Evolutionary conservation across 345 rosid species (phyloP), one percentile per base, ranked within the genome.

Genomic region (Pugionium cornutum): DNA sequence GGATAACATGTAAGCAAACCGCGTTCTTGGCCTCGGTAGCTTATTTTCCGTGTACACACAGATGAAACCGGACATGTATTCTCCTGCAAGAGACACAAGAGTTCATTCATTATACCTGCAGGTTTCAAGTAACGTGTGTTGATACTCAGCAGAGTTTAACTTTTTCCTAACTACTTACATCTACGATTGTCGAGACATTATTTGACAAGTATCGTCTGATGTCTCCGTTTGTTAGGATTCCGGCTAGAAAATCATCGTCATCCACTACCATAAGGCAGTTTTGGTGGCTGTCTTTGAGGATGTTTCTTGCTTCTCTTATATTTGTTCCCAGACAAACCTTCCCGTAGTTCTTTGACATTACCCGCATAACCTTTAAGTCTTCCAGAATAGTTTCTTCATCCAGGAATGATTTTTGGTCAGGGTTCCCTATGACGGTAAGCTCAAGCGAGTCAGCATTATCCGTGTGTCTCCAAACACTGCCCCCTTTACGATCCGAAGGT

Each of bases 1-100:
- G 96, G 87, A 73, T 88, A 90, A 76, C 99, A 94, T 10, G 89
- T 94, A 41, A 94, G 74, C 46, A 89, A 80, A 61, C 95, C 91
- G 28, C 99, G 95, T 62, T 78, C 82, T 78, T 83, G 79, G 31
- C 97, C 97, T 35, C 88, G 77, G 73, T 88, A 90, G 55, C 47
- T 85, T 67, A 90, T 85, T 62, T 79, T 87, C 64, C 76, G 73
- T 2, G 97, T 89, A 78, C 99, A 94, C 9, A 83, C 80, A 3
- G 90, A 83, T 5, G 96, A 88, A 53, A 94, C 89, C n/a, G 69
- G 87, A 70, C 83, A 75, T 46, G 82, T 37, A 44, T 77, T 80
- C 59, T 73, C 94, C 98, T 92, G 77, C 50, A 77, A 66, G 49
- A 67, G n/a, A 64, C 66, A 33, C 26, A 68, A 25, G 1, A 33